Conservation (phyloP, 306 rosid species). For the Chamaecrista fasciculata region DNA sequence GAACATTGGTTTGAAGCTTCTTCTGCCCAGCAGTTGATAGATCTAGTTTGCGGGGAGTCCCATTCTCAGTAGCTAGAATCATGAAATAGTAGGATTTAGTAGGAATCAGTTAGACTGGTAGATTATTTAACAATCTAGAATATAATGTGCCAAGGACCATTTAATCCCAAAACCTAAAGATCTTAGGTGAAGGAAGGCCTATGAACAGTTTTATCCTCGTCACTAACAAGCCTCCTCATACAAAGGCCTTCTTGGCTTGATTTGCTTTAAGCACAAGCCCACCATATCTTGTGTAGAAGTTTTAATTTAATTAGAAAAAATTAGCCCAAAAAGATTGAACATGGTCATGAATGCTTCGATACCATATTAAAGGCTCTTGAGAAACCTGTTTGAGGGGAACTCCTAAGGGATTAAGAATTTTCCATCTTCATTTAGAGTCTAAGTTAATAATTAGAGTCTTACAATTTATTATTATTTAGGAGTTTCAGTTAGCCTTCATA, state of each 20-base stretch:
- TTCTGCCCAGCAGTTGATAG: constrained; percentile 68
- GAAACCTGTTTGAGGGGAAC: background rate
- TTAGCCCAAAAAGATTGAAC: no score
- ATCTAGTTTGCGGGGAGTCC: constrained; percentile 75
- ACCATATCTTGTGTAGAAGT: background rate
- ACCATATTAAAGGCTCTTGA: background rate
- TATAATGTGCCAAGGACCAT: background rate
- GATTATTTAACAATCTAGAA: constrained; percentile 14
- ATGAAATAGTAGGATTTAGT: constrained; percentile 6
- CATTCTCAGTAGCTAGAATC: constrained; percentile 67
- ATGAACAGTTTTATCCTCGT: background rate
- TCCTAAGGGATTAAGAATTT: background rate
- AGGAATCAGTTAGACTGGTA: constrained; percentile 9
- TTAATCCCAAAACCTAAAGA: background rate
- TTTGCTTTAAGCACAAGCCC: background rate
- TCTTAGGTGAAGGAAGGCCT: background rate
- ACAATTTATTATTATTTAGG: background rate
- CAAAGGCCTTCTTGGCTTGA: background rate
- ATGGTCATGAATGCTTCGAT: no score
- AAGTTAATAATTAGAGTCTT: background rate
- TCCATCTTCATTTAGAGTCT: background rate
- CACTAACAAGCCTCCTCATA: background rate
- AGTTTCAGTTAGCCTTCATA: background rate
- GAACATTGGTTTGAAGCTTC: constrained; percentile 91
- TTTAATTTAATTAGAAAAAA: no score